Evolutionary conservation across 441 rosid genomes (phyloP).

Genomic region (Erodium chrysanthum): DNA sequence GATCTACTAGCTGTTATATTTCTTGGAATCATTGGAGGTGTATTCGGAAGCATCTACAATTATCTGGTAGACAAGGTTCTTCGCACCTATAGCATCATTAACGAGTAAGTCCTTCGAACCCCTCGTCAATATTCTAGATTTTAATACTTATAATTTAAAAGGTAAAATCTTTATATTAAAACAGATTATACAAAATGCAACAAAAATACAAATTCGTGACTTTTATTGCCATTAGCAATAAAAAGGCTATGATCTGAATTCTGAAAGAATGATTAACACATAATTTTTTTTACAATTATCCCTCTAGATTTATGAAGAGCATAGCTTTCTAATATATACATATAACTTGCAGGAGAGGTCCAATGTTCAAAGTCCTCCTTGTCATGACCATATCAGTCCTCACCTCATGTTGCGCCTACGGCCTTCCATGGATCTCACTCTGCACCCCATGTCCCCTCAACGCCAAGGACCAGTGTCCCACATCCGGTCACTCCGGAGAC

Average conservation of each 20-base stretch:
- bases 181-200: too few relatives aligned
- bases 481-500: constrained; percentile 58
- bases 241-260: too few relatives aligned
- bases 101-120: constrained; percentile 44
- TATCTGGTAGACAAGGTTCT: constrained; percentile 75
- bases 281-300: too few relatives aligned
- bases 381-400: constrained; percentile 52
- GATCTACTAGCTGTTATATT: constrained; percentile 69
- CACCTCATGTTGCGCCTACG: constrained; percentile 73
- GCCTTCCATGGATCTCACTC: constrained; percentile 71
- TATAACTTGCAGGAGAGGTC: constrained; percentile 77
- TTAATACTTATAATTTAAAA: too few relatives aligned
- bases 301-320: too few relatives aligned
- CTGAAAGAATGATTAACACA: too few relatives aligned
- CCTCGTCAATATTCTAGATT: background rate
- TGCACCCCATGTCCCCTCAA: constrained; percentile 34
- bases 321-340: too few relatives aligned
- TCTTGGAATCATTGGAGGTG: constrained; percentile 67
- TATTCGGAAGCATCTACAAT: constrained; percentile 82
- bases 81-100: constrained; percentile 67
- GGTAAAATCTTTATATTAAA: too few relatives aligned
- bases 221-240: too few relatives aligned
- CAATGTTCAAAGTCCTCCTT: constrained; percentile 52
- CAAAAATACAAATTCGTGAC: too few relatives aligned
- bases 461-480: constrained; percentile 39